Base-by-base conservation (phyloP, 352 stramenopile genomes). In the Pythium brachiatum region DNA sequence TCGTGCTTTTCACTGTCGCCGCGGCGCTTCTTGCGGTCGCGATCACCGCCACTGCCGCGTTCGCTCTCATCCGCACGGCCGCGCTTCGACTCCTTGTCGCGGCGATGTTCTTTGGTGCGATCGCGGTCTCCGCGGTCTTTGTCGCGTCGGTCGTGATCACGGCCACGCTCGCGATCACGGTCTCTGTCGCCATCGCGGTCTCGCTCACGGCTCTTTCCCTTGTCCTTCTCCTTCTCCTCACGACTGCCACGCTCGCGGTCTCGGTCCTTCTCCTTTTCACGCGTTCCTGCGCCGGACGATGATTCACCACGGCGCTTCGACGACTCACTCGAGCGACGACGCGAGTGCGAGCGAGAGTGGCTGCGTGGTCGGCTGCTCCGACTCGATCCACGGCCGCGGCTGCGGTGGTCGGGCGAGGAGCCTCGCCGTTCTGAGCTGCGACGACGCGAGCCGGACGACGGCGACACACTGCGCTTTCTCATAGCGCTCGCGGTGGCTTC, bases 311-410 rank as follows among this genome's bases (percentile, higher is more conserved):
- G 75, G 29, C 68, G 62, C 25, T 69, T 68, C 20, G 72, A 65
- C 23, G 55, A 78, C 15, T 74, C 74, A 25, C 77, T 69, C n/a
- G 69, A 78, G 0, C 53, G 54, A 26, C 60, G 73, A 38, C 74
- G 74, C 34, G 78, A 85, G 16, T 65, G 61, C 9, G 80, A 89
- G 20, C 41, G 41, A 29, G 41, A 89, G n/a, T 70, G 76, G 59
- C 65, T 78, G 23, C 60, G 68, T 50, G 41, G 41, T n/a, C 71
- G 69, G 20, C 68, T 20, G 26, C 64, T 61, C 43, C 71, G 69
- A 16, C 66, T 69, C 16, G 62, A 71, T 53, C 57, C 59, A 32
- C 72, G 73, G 1, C 55, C 66, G 50, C 68, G 27, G 47, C 48
- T 65, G 48, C 50, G 65, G 15, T 75, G 75, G 0, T 81, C 70